Evolutionary conservation across 2,329 filamentous ascomycete genomes (phyloP), one percentile per base, ranked within the genome.

Genomic region (Diaporthe destruens): DNA sequence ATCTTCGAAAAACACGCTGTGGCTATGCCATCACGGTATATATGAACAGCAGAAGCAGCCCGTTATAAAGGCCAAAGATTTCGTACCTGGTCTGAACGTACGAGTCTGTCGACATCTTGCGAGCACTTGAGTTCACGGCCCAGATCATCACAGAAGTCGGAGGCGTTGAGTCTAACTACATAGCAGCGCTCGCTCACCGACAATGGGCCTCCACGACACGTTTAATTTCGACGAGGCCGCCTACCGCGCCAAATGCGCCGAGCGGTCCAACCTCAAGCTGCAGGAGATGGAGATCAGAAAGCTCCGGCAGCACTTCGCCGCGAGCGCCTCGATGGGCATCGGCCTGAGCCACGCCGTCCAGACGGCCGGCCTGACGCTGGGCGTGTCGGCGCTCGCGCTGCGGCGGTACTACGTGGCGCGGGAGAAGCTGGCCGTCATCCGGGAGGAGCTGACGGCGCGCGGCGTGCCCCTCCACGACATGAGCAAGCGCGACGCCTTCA

Each of bases 191-290:
- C n/a, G 39, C 47, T 47, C 20, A 42, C 55, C 42, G n/a, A n/a
- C n/a, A n/a, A 74, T 72, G 72, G 72, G 63, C 34, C 72, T 74
- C 16, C 69, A 72, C 25, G 72, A 74, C 49, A 74, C 70, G n/a
- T 74, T 74, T 42, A 63, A 74, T 29, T 74, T 74, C 12, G 69
- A 72, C 11, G 72, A 72, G 49, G 61, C 69, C 20, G 72, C 69
- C 63, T 74, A 74, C 63, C 72, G 72, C 63, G 39, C 20, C 3
- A 74, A 74, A 56, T 74, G 72, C 49, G 72, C 72, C 1, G 72
- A 68, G 23, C 44, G 69, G 34, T 54, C 72, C 5, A 74, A 69
- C 1, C 9, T 66, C n/a, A 72, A 72, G 72, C 72, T 74, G 3
- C 72, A 74, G 32, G 69, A 59, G 20, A 70, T 72, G 59, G 72